These are phyloP conservation scores for Dendrobium chrysotoxum DNA, from an alignment of 106 monocot genomes.

Conservation along the genomic window DNA sequence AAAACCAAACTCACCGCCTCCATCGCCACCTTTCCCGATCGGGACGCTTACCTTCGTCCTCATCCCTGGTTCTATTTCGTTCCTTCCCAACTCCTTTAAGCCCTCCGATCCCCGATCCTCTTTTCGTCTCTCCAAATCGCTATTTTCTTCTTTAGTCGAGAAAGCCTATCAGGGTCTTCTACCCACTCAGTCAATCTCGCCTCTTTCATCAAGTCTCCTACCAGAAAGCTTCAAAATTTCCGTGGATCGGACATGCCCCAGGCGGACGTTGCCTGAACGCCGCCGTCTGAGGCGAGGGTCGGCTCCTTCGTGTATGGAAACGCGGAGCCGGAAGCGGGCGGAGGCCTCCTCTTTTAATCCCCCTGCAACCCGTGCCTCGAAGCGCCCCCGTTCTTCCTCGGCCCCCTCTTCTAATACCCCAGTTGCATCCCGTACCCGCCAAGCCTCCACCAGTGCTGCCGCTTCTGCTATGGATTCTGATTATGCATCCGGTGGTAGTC, in stretches of 20 bases:
- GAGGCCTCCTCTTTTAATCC: constrained; percentile 78
- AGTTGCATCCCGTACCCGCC: constrained; percentile 12
- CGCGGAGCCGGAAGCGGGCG: constrained; percentile 99
- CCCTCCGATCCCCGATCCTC: no score
- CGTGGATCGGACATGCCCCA: neutral
- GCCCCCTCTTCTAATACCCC: constrained; percentile 4
- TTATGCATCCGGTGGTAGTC: neutral
- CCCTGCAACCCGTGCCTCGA: constrained; percentile 42
- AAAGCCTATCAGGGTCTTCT: no score
- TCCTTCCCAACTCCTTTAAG: no score
- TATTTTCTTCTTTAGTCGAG: no score
- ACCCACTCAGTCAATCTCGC: neutral
- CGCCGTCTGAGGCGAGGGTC: constrained; percentile 16
- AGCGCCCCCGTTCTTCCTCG: constrained; percentile 37
- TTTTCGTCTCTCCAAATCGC: no score
- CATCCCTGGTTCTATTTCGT: no score
- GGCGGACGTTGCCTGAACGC: constrained; percentile 16
- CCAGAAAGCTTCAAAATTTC: neutral
- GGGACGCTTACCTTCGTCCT: no score
- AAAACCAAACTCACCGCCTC: no score
- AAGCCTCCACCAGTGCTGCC: neutral
- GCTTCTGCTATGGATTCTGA: constrained; percentile 16
- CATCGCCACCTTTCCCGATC: no score
- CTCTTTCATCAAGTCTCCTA: no score
- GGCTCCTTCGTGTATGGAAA: constrained; percentile 86